Evolutionary conservation across 1,284 basidiomycete genomes (phyloP).

Genomic region (Moniliophthora roreri): DNA sequence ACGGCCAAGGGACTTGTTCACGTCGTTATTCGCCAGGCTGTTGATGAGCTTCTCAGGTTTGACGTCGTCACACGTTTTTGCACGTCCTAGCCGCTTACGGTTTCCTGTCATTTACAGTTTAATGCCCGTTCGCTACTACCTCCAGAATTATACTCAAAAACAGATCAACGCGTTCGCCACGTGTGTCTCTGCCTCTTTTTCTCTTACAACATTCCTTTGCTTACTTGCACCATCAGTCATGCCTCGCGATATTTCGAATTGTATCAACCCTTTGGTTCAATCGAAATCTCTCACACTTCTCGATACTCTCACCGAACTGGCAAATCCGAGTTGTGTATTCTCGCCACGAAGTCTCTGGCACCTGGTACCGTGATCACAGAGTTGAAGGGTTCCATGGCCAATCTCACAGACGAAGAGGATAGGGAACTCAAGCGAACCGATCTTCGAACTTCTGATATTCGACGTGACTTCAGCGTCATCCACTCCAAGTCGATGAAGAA

Average conservation of each 20-base stretch:
- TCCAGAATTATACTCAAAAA: slow-evolving; percentile 68
- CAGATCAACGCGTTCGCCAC: slow-evolving; percentile 87
- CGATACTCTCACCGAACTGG: slow-evolving; percentile 83
- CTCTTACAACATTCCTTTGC: slow-evolving; percentile 24
- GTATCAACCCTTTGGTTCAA: slow-evolving; percentile 76
- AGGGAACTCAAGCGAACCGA: slow-evolving; percentile 78
- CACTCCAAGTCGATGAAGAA: slow-evolving; percentile 89
- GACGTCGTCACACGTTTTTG: neutral
- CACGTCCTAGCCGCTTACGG: neutral
- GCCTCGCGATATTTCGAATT: slow-evolving; percentile 85
- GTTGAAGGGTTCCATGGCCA: slow-evolving; percentile 86
- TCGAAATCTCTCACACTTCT: slow-evolving; percentile 85
- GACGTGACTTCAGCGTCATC: slow-evolving; percentile 89
- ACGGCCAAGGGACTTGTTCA: slow-evolving; percentile 50
- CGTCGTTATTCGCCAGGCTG: slow-evolving; percentile 61
- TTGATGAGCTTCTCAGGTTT: slow-evolving; percentile 71
- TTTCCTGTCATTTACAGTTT: slow-evolving; percentile 46
- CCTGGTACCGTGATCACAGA: slow-evolving; percentile 76
- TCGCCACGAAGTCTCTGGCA: slow-evolving; percentile 75
- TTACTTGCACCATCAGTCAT: slow-evolving; percentile 52
- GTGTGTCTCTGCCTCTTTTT: slow-evolving; percentile 43
- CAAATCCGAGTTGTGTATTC: slow-evolving; percentile 87
- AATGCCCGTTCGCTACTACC: slow-evolving; percentile 69
- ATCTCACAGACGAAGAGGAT: slow-evolving; percentile 80
- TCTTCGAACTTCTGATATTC: slow-evolving; percentile 67